Base-by-base conservation (phyloP, 2,329 filamentous ascomycete species). In the Aspergillus intermedius region DNA sequence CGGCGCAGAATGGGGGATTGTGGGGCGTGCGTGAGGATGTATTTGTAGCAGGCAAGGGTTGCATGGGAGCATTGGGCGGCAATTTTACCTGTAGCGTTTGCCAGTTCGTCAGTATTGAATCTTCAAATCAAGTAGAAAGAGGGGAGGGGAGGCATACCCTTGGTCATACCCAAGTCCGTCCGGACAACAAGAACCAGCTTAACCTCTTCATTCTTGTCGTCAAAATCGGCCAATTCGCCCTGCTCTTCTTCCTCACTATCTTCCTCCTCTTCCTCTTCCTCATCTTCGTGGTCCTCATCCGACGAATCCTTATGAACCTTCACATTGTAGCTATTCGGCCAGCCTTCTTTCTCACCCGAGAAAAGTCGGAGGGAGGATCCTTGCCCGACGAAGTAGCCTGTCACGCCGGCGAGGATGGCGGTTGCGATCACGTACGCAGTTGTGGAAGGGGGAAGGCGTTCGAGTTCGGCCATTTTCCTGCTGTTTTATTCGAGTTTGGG, bases 31-130 rank as follows among this genome's bases (percentile, higher is more conserved):
- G 75, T 71, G 49, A 82, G 72, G 55, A 94, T 82, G 50, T 83
- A 75, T 74, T 96, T 97, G 82, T 95, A 98, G 80, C 91, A 97
- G 48, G 91, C 91, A 49, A 98, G 83, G 3, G 91, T 95, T n/a
- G 93, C 93, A 71, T 97, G 93, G 44, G 86, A 87, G 72, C 87
- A 91, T 72, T 97, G 93, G 6, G 93, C 93, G 49, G 89, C 93
- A 62, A 97, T 96, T 78, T 98, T 98, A 62, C 91, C 91, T 95
- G 55, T 42, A 40, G 22, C 42, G 34, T 3, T 4, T 10, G 9
- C 21, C 23, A 13, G 8, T 25, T 45, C 15, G 17, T 45, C n/a
- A 21, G 19, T 28, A 44, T 21, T 48, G 17, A 47, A 28, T 7
- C 30, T 21, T 23, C 6, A 30, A 51, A 42, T 35, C 54, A 3